Evolutionary conservation across 306 rosid genomes (phyloP).

Genomic region (Sesbania bispinosa): DNA sequence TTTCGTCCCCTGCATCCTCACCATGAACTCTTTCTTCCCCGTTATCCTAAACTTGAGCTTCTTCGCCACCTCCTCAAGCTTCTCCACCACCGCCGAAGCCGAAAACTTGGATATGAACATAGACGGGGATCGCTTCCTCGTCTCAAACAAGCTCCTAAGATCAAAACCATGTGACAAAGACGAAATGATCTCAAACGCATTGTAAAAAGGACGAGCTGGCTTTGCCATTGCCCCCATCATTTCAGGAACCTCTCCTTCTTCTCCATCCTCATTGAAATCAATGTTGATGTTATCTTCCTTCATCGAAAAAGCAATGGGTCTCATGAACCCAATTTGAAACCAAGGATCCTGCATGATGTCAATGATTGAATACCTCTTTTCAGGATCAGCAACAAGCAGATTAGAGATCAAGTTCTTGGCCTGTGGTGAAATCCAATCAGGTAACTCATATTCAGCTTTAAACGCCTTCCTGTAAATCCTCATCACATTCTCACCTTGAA

Average conservation of each 20-base stretch:
- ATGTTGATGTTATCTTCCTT: slow-evolving; percentile 5
- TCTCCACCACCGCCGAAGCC: slow-evolving; percentile 44
- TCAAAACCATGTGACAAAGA: slow-evolving; percentile 75
- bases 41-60: slow-evolving; percentile 45
- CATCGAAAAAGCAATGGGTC: slow-evolving; percentile 41
- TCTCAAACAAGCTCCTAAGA: slow-evolving; percentile 70
- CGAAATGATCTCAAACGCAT: slow-evolving; percentile 77
- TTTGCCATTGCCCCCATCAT: background rate
- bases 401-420: slow-evolving; percentile 50
- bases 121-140: slow-evolving; percentile 45
- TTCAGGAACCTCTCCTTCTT: background rate
- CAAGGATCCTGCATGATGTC: slow-evolving; percentile 56
- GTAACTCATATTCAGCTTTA: slow-evolving; percentile 55
- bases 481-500: slow-evolving; percentile 63
- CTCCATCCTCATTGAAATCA: slow-evolving; percentile 1
- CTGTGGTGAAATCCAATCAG: slow-evolving; percentile 56
- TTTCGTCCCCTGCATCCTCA: slow-evolving; percentile 48
- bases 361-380: slow-evolving; percentile 48
- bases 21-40: slow-evolving; percentile 50
- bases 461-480: slow-evolving; percentile 61
- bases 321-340: slow-evolving; percentile 55
- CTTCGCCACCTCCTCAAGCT: slow-evolving; percentile 45
- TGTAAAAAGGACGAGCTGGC: slow-evolving; percentile 63
- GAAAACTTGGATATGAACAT: slow-evolving; percentile 67
- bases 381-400: slow-evolving; percentile 61